Evolutionary conservation across 306 rosid species (phyloP).

Genomic region (Argentina anserina): DNA sequence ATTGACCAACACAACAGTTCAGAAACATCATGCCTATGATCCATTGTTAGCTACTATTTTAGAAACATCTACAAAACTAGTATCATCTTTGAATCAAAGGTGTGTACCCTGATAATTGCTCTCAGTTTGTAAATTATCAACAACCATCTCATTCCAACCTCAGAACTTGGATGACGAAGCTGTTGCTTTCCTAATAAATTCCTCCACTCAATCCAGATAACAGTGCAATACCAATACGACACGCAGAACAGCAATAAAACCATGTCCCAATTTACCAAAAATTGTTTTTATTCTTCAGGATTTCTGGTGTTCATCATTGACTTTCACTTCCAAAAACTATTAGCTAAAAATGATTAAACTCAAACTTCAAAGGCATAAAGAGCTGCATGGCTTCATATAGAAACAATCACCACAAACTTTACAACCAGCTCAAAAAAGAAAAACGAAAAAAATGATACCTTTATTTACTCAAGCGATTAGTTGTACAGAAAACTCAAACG

Average conservation of each 20-base stretch:
- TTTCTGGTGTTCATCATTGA: conserved; percentile 1
- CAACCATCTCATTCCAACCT: background rate
- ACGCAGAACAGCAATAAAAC: background rate
- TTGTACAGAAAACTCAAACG: background rate
- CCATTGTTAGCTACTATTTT: background rate
- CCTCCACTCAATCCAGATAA: background rate
- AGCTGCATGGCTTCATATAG: conserved; percentile 10
- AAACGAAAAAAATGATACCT: background rate
- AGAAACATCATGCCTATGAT: background rate
- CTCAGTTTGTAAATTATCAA: background rate
- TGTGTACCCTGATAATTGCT: background rate
- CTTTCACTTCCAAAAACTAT: background rate
- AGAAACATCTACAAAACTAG: background rate
- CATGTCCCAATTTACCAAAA: background rate
- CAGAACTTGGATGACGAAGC: too few species aligned
- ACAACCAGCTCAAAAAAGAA: background rate
- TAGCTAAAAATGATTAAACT: too few species aligned
- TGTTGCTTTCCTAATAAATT: background rate
- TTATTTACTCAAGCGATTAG: background rate
- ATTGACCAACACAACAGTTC: background rate
- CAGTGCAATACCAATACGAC: too few species aligned
- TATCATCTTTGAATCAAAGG: background rate
- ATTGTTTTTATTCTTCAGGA: background rate
- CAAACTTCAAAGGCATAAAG: background rate
- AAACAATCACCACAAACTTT: background rate